phyloP scores from a whole-genome alignment of 2,329 filamentous ascomycete species.

The Epichloe festucae region DNA sequence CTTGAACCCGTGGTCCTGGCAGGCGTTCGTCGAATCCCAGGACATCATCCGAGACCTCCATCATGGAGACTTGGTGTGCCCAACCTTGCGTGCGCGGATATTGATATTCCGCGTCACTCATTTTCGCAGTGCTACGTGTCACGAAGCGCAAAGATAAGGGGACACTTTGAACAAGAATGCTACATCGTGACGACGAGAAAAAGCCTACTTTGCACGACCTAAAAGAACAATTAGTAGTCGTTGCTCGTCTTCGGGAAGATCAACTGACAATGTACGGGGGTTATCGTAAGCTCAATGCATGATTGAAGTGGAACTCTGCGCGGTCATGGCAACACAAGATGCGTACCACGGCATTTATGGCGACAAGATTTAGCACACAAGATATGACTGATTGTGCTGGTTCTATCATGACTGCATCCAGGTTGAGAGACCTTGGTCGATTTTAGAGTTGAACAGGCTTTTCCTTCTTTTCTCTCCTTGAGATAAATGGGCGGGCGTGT shows the following conservation, averaged over 20 bases:
- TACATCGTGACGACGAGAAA: background rate
- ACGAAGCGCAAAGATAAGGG: background rate
- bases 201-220: background rate
- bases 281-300: background rate
- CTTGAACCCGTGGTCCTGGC: no score
- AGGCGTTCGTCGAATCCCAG: no score
- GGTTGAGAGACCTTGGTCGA: background rate
- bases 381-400: background rate
- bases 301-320: background rate
- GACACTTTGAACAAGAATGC: background rate
- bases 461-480: background rate
- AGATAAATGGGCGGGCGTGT: no score
- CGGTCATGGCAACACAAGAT: conserved; percentile 1
- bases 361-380: background rate
- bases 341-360: background rate
- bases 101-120: background rate
- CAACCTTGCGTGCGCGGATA: background rate
- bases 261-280: no score
- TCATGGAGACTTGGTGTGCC: background rate
- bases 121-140: background rate
- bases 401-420: background rate
- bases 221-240: no score
- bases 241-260: background rate
- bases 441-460: background rate
- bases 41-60: no score